Percentiles rank a stretch among this genome's conserved stretches.
phyloP scores from a whole-genome alignment of 257 asterid genomes.

The Scutellaria barbata region DNA sequence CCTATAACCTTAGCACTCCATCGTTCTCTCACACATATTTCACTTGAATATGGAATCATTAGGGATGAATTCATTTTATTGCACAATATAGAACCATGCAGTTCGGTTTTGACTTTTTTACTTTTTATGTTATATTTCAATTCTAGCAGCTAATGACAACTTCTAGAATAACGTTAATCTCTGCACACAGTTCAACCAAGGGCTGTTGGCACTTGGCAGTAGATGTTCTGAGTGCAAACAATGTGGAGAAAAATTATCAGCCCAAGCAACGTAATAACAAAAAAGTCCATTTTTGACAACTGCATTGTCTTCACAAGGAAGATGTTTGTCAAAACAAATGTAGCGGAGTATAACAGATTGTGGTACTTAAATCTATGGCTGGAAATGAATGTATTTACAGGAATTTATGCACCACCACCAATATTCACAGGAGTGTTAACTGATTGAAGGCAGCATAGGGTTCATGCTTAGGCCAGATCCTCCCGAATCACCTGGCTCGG shows the following conservation, averaged over 20 bases:
- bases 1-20: no score
- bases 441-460: slow-evolving; percentile 82
- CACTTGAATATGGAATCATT: no score
- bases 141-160: no score
- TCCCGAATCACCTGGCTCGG: slow-evolving; percentile 79
- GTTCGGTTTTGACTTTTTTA: no score
- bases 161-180: no score
- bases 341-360: neutral
- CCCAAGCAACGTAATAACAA: neutral
- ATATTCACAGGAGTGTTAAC: slow-evolving; percentile 31
- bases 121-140: no score
- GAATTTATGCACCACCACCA: slow-evolving; percentile 2
- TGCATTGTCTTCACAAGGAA: slow-evolving; percentile 8
- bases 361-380: slow-evolving; percentile 9
- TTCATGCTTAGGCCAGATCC: slow-evolving; percentile 85
- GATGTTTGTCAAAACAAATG: slow-evolving; percentile 3
- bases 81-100: no score
- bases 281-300: neutral
- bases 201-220: no score
- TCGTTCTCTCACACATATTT: no score
- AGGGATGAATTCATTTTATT: no score
- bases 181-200: no score
- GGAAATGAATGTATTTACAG: slow-evolving; percentile 34
- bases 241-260: neutral
- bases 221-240: no score